A percentile compares a stretch with the other conserved stretches of the same genome.
Evolutionary conservation across 345 rosid genomes (phyloP).

Genomic region (Zanthoxylum bungeanum): DNA sequence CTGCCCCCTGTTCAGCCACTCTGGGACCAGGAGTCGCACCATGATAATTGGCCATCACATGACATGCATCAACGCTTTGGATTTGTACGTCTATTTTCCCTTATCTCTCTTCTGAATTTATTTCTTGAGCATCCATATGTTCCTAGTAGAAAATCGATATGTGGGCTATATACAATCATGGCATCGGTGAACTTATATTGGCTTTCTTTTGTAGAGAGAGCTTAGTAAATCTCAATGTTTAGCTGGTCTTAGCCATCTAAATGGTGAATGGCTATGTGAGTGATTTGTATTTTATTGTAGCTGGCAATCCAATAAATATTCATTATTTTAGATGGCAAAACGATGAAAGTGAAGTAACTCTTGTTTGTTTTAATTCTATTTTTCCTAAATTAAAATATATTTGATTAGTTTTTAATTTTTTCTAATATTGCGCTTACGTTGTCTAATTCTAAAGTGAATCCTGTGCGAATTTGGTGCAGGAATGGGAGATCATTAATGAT

Average conservation of each 20-base stretch:
- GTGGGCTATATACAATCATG: background rate
- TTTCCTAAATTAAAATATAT: background rate
- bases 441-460: background rate
- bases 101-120: constrained; percentile 5
- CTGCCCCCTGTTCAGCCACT: constrained; percentile 44
- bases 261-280: background rate
- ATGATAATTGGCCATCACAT: constrained; percentile 55
- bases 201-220: background rate
- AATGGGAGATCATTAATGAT: constrained; percentile 78
- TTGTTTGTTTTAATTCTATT: background rate
- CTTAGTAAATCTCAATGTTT: background rate
- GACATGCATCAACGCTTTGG: constrained; percentile 71
- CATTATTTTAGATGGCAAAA: background rate
- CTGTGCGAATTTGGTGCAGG: constrained; percentile 41
- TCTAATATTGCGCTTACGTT: background rate
- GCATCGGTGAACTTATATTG: background rate
- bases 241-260: constrained; percentile 1
- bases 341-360: background rate
- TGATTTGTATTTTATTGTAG: background rate
- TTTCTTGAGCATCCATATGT: background rate
- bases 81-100: constrained; percentile 46
- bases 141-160: background rate
- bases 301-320: background rate
- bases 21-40: constrained; percentile 65
- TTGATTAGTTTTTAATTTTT: background rate